Percentiles rank a stretch among this genome's conserved stretches.
phyloP scores from a whole-genome alignment of 2,329 filamentous ascomycete species.

The Gyromitra esculenta region DNA sequence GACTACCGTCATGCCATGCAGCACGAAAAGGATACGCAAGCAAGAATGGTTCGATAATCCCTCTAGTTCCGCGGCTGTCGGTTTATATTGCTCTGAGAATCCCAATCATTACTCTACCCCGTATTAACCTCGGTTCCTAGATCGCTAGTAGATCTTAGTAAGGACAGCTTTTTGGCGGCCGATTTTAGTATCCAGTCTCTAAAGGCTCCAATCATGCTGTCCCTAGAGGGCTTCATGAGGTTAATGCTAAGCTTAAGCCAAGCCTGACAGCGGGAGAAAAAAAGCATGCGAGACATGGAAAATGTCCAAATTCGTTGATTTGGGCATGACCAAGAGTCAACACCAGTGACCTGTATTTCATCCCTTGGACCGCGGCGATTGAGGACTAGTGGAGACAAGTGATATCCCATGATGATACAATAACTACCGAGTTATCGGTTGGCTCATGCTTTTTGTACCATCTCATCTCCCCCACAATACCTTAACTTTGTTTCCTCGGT shows the following conservation, averaged over 20 bases:
- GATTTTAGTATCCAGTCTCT: neutral
- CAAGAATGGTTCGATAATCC: neutral
- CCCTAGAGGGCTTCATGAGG: neutral
- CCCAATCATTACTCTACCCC: neutral
- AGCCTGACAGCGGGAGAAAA: constrained; percentile 2
- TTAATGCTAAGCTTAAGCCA: neutral
- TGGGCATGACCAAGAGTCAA: neutral
- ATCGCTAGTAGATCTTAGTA: no score
- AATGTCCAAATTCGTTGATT: neutral
- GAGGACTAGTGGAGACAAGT: neutral
- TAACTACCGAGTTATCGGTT: neutral
- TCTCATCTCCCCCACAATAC: constrained; percentile 16
- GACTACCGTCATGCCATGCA: neutral
- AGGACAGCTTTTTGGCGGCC: no score
- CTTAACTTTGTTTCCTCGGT: constrained; percentile 11
- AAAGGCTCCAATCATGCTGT: no score
- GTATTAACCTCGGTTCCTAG: neutral
- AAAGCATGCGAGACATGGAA: neutral
- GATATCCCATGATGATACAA: neutral
- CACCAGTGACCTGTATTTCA: neutral
- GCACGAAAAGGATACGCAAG: neutral
- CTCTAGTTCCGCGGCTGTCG: neutral
- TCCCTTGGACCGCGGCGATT: neutral
- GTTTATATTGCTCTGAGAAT: neutral
- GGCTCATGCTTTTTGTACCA: neutral